Evolutionary conservation across 306 rosid species (phyloP), one percentile per base, ranked within the genome.

Genomic region (Corylus americana): DNA sequence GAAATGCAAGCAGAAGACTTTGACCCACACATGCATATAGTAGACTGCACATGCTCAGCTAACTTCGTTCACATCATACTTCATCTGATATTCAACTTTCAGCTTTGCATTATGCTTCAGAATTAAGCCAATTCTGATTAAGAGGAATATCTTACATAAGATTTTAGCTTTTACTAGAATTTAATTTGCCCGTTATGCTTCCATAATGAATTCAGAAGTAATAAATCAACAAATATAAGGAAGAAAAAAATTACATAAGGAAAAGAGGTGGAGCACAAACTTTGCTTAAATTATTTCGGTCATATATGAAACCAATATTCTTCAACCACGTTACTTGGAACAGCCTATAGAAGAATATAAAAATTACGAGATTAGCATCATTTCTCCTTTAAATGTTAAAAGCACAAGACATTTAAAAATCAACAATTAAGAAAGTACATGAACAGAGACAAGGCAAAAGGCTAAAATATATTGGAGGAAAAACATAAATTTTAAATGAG

Each of bases 271-370:
- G 85, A 79, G 90, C 76, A 94, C 97, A 81, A 87, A 94, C 97
- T 81, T 91, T 35, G 90, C 85, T 84, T 83, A 92, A 85, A 87
- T 86, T 85, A 81, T 90, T 73, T 16, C 54, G 83, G 81, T 92
- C 90, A 86, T 95, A 91, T 73, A 87, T 85, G 92, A 87, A 92
- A 83, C 98, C 98, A 78, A 61, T 78, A 82, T 80, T 78, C 91
- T 45, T 78, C 98, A 86, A 58, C 97, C 97, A 92, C 66, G 89
- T 85, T 86, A 92, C 86, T 85, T 95, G 98, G 83, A 91, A 84
- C 81, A 95, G 86, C 97, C 97, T 95, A 84, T 93, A 91, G 78
- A 86, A 82, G 77, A 68, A 71, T 71, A 80, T 37, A 83, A 45
- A 77, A 87, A 75, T 70, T 42, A 74, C 82, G 49, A 72, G 5